Evolutionary conservation across 768 basidiomycete genomes (phyloP).

Genomic region (Serendipita sp.): DNA sequence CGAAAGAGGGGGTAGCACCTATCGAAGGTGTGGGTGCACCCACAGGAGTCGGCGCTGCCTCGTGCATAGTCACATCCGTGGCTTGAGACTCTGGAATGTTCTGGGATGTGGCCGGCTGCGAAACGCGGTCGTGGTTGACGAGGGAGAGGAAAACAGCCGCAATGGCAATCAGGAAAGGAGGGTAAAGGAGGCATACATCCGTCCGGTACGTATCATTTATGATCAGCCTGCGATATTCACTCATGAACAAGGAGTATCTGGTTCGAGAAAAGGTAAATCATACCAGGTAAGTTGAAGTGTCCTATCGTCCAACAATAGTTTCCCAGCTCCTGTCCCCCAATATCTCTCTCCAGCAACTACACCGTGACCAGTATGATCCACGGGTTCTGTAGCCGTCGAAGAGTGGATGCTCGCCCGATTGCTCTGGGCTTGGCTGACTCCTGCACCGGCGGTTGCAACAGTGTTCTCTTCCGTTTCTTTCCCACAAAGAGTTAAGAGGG

Average conservation of each 20-base stretch:
- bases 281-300: slow-evolving; percentile 89
- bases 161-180: slow-evolving; percentile 88
- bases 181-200: slow-evolving; percentile 83
- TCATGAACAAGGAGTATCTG: background rate
- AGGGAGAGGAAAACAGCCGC: slow-evolving; percentile 83
- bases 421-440: slow-evolving; percentile 1
- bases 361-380: slow-evolving; percentile 36
- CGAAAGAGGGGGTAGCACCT: slow-evolving; percentile 11
- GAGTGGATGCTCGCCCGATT: slow-evolving; percentile 5
- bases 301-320: slow-evolving; percentile 55
- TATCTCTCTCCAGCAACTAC: slow-evolving; percentile 38
- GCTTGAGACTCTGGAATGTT: slow-evolving; percentile 22
- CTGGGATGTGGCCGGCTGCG: slow-evolving; percentile 16
- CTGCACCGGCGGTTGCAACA: background rate
- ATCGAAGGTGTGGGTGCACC: slow-evolving; percentile 15
- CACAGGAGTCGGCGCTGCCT: slow-evolving; percentile 23
- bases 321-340: slow-evolving; percentile 74
- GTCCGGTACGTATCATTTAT: slow-evolving; percentile 95
- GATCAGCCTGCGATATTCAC: slow-evolving; percentile 55
- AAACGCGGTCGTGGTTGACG: slow-evolving; percentile 49
- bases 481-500: slow-evolving; percentile 61
- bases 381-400: slow-evolving; percentile 30
- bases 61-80: background rate
- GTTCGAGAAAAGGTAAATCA: slow-evolving; percentile 17
- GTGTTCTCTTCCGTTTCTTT: slow-evolving; percentile 29